A percentile compares a stretch with the other conserved stretches of the same genome.
Evolutionary conservation across 2,329 filamentous ascomycete species (phyloP).

Genomic region (Aureobasidium subglaciale): DNA sequence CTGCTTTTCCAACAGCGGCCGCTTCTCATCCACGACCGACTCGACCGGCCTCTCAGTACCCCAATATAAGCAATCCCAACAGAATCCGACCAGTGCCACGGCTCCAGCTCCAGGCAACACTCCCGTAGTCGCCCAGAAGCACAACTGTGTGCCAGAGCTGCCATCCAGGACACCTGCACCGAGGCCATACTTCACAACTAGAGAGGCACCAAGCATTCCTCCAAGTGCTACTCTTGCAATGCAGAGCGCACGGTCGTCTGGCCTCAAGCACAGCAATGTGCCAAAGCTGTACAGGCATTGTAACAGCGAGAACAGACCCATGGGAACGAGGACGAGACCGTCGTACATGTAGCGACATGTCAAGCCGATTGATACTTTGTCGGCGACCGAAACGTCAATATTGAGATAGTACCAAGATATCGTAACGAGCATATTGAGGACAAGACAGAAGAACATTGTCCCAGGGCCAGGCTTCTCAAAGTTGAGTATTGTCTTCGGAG

Average conservation of each 20-base stretch:
- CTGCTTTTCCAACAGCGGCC: background rate
- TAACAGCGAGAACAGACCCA: background rate
- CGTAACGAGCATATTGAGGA: conserved; percentile 1
- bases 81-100: background rate
- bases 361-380: background rate
- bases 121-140: background rate
- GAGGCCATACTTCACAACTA: background rate
- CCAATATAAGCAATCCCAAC: background rate
- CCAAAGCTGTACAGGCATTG: background rate
- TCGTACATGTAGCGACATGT: background rate
- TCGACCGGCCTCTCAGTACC: background rate
- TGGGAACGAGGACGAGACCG: background rate
- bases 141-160: background rate
- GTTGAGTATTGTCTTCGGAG: background rate
- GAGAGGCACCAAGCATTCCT: background rate
- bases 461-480: background rate
- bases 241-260: background rate
- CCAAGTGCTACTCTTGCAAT: conserved; percentile 1
- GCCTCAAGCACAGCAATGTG: background rate
- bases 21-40: background rate
- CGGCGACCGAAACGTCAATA: background rate
- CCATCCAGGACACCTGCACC: background rate
- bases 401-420: conserved; percentile 8
- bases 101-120: conserved; percentile 4
- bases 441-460: background rate